Evolutionary conservation across 768 basidiomycete species (phyloP).

Genomic region (Trametes sanguinea): DNA sequence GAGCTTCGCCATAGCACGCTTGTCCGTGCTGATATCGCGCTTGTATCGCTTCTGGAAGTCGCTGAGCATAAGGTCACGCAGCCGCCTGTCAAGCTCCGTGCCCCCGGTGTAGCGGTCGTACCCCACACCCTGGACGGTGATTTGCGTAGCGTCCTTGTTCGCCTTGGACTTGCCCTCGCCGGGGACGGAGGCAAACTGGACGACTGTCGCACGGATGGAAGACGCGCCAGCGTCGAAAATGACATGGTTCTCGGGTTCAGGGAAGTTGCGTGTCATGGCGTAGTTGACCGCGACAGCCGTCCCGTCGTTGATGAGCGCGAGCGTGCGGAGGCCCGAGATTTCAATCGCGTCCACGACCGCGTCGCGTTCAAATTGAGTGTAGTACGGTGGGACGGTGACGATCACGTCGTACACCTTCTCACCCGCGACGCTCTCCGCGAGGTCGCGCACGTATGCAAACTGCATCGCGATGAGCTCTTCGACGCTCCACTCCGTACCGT

Average conservation of each 20-base stretch:
- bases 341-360: conserved; percentile 92
- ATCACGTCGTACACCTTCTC: conserved; percentile 85
- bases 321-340: conserved; percentile 79
- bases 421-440: conserved; percentile 75
- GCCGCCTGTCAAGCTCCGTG: conserved; percentile 77
- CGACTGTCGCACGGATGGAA: conserved; percentile 75
- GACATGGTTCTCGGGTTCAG: conserved; percentile 77
- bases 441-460: conserved; percentile 82
- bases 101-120: conserved; percentile 79
- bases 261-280: conserved; percentile 93
- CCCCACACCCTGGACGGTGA: conserved; percentile 80
- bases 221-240: conserved; percentile 95
- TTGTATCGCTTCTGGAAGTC: conserved; percentile 74
- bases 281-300: conserved; percentile 96
- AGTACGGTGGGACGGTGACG: conserved; percentile 89
- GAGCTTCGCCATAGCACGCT: conserved; percentile 87
- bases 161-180: conserved; percentile 52
- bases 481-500: conserved; percentile 71
- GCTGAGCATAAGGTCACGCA: conserved; percentile 78
- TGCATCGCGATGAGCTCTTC: conserved; percentile 97
- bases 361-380: conserved; percentile 87
- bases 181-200: conserved; percentile 55
- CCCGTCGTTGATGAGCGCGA: conserved; percentile 91
- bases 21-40: conserved; percentile 68
- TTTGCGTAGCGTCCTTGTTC: conserved; percentile 56